Conservation (phyloP, 306 rosid species). For the Inga leiocalycina region DNA sequence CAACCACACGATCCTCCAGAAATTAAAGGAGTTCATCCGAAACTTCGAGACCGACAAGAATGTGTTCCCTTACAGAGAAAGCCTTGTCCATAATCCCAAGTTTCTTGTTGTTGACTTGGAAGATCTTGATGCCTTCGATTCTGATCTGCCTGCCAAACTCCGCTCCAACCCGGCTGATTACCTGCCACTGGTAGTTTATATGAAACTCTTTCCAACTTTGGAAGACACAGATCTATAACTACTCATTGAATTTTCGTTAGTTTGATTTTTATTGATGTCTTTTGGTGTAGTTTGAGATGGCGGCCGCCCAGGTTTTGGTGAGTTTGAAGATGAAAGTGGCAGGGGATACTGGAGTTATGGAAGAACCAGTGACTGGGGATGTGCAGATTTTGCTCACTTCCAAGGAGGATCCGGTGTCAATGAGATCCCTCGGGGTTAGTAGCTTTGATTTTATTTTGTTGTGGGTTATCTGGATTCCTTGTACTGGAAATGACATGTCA, state of each 20-base stretch:
- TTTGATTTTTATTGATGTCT: not conserved
- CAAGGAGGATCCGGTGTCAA: conserved; percentile 72
- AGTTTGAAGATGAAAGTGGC: conserved; percentile 81
- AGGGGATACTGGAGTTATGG: conserved; percentile 84
- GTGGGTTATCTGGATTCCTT: conserved; percentile 15
- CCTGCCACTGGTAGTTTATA: conserved; percentile 63
- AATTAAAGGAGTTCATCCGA: conserved; percentile 92
- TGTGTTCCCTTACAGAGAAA: conserved; percentile 79
- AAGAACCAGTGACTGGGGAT: conserved; percentile 80
- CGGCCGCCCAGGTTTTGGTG: conserved; percentile 91
- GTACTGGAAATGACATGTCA: not conserved
- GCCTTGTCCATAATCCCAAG: conserved; percentile 73
- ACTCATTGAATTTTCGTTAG: not conserved
- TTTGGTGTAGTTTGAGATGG: conserved; percentile 76
- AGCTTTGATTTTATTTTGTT: not conserved
- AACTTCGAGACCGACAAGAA: conserved; percentile 72
- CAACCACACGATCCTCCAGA: conserved; percentile 75
- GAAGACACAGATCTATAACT: not conserved
- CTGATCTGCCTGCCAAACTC: conserved; percentile 80
- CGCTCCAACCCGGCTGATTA: conserved; percentile 81
- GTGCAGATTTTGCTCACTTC: conserved; percentile 93
- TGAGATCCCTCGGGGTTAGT: conserved; percentile 90
- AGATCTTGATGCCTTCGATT: conserved; percentile 75
- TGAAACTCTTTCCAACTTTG: not conserved
- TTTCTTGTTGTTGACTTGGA: conserved; percentile 69